These are phyloP conservation scores for Fusarium verrucosum DNA, from an alignment of 2,329 filamentous ascomycete species.

Conservation along the genomic window DNA sequence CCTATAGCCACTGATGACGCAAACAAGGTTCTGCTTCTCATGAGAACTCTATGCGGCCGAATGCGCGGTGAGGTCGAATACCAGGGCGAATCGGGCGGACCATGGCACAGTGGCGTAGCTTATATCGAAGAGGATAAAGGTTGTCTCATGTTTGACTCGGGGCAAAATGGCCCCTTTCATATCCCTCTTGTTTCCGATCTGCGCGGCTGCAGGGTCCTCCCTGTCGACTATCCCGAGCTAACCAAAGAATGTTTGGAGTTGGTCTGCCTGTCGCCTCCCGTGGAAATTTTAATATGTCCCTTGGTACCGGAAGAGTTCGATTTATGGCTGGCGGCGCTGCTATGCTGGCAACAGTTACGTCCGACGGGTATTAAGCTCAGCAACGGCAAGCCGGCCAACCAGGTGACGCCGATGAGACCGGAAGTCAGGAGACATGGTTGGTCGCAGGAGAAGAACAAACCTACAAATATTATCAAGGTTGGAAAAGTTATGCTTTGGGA, in stretches of 20 bases:
- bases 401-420: conserved; percentile 50
- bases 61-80: conserved; percentile 85
- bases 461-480: conserved; percentile 87
- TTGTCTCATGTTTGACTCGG: conserved; percentile 77
- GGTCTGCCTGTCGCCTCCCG: conserved; percentile 60
- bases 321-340: conserved; percentile 80
- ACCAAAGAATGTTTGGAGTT: conserved; percentile 64
- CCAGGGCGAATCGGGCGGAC: conserved; percentile 66
- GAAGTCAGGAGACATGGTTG: conserved; percentile 56
- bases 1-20: conserved; percentile 73
- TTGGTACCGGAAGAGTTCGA: conserved; percentile 73
- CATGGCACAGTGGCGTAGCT: conserved; percentile 77
- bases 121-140: conserved; percentile 82
- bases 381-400: conserved; percentile 51
- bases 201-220: conserved; percentile 75
- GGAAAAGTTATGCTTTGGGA: conserved; percentile 94
- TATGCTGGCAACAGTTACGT: conserved; percentile 82
- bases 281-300: conserved; percentile 73
- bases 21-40: conserved; percentile 76
- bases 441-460: conserved; percentile 47
- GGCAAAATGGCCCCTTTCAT: conserved; percentile 71
- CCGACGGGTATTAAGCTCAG: conserved; percentile 65
- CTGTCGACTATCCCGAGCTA: conserved; percentile 58
- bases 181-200: conserved; percentile 76
- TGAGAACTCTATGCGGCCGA: conserved; percentile 79